These are phyloP conservation scores for Fusarium gaditjirri DNA, from an alignment of 2,329 filamentous ascomycete genomes.

Conservation along the genomic window DNA sequence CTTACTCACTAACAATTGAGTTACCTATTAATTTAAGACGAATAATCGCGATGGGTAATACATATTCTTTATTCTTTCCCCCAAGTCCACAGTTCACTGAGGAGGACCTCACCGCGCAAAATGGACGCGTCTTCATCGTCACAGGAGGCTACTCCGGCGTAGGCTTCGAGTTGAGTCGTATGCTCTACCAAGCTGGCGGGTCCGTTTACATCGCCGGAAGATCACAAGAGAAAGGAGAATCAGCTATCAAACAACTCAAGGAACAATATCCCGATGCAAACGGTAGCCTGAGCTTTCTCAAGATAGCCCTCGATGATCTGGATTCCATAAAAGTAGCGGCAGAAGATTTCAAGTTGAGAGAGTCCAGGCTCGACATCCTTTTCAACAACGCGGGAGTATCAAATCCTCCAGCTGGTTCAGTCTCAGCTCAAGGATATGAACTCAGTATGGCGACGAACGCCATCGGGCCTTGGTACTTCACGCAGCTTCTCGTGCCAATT, in stretches of 20 bases:
- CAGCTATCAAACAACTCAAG: conserved; percentile 3
- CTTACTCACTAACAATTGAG: background rate
- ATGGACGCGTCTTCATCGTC: conserved; percentile 18
- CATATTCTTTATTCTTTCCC: conserved; percentile 12
- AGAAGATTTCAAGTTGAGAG: conserved; percentile 9
- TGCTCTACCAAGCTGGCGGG: conserved; percentile 20
- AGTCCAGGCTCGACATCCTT: conserved; percentile 20
- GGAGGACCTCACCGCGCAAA: background rate
- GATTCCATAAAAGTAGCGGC: conserved; percentile 7
- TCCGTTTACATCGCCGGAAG: conserved; percentile 33
- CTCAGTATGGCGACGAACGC: conserved; percentile 33
- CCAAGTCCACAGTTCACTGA: conserved; percentile 10
- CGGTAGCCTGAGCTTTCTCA: conserved; percentile 12
- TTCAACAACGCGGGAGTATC: conserved; percentile 37
- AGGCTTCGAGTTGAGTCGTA: conserved; percentile 22
- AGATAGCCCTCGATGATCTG: conserved; percentile 20
- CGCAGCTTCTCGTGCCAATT: conserved; percentile 19
- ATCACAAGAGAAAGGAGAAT: conserved; percentile 5
- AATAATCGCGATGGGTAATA: conserved; percentile 4
- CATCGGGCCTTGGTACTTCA: conserved; percentile 29
- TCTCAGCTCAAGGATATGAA: conserved; percentile 28
- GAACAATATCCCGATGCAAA: background rate
- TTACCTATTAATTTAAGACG: no score
- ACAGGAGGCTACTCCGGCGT: conserved; percentile 35
- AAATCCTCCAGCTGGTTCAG: conserved; percentile 18